A percentile compares a stretch with the other conserved stretches of the same genome.
phyloP scores from a whole-genome alignment of 768 basidiomycete species.

The Lactifluus pinguis region DNA sequence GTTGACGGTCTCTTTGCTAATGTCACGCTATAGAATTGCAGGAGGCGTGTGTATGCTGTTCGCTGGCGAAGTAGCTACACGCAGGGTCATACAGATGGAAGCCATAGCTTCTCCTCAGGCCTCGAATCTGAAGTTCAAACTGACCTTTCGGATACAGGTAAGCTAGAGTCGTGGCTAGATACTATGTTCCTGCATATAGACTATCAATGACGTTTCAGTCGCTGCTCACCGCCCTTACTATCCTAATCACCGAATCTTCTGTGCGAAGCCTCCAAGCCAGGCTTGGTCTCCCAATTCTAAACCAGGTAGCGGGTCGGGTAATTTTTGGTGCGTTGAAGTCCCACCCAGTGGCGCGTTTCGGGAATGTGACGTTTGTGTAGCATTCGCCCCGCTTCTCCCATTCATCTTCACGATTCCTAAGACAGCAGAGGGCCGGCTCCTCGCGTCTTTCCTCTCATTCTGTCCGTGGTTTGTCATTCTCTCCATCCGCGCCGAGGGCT shows the following conservation, averaged over 20 bases:
- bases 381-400: slow-evolving; percentile 42
- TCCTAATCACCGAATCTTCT: slow-evolving; percentile 50
- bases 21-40: slow-evolving; percentile 3
- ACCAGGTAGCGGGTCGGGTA: slow-evolving; percentile 58
- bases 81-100: neutral
- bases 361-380: slow-evolving; percentile 25
- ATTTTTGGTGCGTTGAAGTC: slow-evolving; percentile 43
- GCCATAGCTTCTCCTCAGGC: neutral
- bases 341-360: neutral
- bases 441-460: slow-evolving; percentile 62
- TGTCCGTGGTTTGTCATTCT: slow-evolving; percentile 69
- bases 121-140: neutral
- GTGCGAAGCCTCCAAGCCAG: slow-evolving; percentile 54
- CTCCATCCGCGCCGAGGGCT: slow-evolving; percentile 72
- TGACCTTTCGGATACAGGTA: slow-evolving; percentile 4
- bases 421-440: slow-evolving; percentile 39
- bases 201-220: slow-evolving; percentile 26
- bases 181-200: neutral
- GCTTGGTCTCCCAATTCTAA: slow-evolving; percentile 49
- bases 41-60: slow-evolving; percentile 42
- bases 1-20: neutral
- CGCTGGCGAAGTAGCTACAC: slow-evolving; percentile 7
- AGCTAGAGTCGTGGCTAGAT: no score
- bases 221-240: slow-evolving; percentile 36
- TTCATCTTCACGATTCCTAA: slow-evolving; percentile 40